Evolutionary conservation across 2,329 filamentous ascomycete genomes (phyloP), one percentile per base, ranked within the genome.

Genomic region (Trichoderma simmonsii): DNA sequence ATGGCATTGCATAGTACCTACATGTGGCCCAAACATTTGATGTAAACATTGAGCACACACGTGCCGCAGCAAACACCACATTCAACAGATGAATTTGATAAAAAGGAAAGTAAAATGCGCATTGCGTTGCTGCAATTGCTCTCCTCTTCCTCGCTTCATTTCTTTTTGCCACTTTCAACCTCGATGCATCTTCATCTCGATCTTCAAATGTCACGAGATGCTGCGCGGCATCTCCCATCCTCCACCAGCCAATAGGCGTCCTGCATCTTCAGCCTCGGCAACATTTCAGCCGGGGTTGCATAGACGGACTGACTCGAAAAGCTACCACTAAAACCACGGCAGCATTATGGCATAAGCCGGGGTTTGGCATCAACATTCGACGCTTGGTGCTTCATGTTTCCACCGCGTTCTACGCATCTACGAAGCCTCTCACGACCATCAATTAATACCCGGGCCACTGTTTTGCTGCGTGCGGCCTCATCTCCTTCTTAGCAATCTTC

Each of bases 251-350:
- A 69, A 69, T 69, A 69, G 34, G 65, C 65, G 65, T 36, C 21
- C 65, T 43, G 34, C 65, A 69, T 26, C 21, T 60, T 63, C 59
- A 71, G 69, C 69, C 69, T 71, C 69, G 69, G 69, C 69, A 71
- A 64, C 15, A 56, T 57, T 63, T 43, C 36, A 32, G 32, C 60
- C 69, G 67, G 59, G 59, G 59, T 60, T 43, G 67, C 67, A 63
- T 32, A 60, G 59, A 36, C 59, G 61, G 66, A 62, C 36, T 61
- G 66, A 61, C 66, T 61, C 66, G 66, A 70, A 70, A 68, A 68
- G 65, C 65, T 48, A 34, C 65, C 54, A 60, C 18, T 68, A 43
- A 59, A 68, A 30, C 64, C 64, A 43, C 63, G 43, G 63, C 24
- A 34, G 24, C 30, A 36, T 56, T 30, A 66, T 60, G 21, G 54